phyloP scores from a whole-genome alignment of 371 early-diverging fungal species.

The Coemansia sp. region DNA sequence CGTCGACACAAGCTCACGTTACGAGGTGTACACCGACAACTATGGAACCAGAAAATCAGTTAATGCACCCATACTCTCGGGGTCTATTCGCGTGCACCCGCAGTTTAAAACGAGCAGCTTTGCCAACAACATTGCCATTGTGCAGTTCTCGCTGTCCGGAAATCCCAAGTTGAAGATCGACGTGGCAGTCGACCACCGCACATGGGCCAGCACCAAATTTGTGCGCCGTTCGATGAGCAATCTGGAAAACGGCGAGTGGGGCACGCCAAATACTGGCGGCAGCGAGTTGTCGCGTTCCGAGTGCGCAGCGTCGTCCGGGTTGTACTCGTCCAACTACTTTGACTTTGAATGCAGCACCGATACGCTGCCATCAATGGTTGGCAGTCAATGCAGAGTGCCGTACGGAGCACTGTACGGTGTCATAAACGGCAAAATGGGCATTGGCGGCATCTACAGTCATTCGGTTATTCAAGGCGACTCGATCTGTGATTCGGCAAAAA shows the following conservation, averaged over 20 bases:
- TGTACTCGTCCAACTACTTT: conserved; percentile 14
- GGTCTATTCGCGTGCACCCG: conserved; percentile 26
- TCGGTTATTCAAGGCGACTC: conserved; percentile 8
- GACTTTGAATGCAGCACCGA: neutral
- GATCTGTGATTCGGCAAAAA: conserved; percentile 10
- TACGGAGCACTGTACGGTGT: conserved; percentile 27
- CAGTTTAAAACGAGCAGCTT: conserved; percentile 15
- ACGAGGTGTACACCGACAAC: conserved; percentile 22
- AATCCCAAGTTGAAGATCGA: conserved; percentile 13
- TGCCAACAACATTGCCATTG: conserved; percentile 43
- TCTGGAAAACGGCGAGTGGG: conserved; percentile 10
- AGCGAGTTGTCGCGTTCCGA: neutral
- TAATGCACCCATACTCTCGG: conserved; percentile 1
- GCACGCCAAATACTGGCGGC: neutral
- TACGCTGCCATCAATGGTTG: neutral
- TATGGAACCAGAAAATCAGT: neutral
- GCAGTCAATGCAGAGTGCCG: conserved; percentile 22
- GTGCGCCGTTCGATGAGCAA: conserved; percentile 18
- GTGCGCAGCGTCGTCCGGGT: conserved; percentile 14
- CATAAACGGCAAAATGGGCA: neutral
- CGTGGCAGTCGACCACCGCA: conserved; percentile 19
- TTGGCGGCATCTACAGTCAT: conserved; percentile 35
- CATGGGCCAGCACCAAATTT: conserved; percentile 12
- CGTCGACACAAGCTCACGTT: conserved; percentile 11
- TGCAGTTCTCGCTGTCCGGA: conserved; percentile 11